Evolutionary conservation across 1,284 basidiomycete species (phyloP).

Genomic region (Retiboletus fuscus): DNA sequence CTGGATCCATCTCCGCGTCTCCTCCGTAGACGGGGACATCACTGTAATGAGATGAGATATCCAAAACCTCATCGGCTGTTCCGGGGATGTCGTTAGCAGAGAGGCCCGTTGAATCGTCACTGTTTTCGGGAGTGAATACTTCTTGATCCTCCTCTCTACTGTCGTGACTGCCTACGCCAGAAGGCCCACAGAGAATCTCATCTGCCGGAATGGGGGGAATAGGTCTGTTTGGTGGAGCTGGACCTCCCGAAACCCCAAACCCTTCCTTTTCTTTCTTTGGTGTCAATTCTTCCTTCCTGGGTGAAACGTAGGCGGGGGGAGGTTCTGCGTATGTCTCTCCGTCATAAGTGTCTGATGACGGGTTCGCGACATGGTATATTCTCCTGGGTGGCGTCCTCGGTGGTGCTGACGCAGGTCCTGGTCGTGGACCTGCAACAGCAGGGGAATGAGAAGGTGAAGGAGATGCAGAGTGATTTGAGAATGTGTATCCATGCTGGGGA

Average conservation of each 20-base stretch:
- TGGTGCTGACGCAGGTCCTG: conserved; percentile 31
- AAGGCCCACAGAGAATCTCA: conserved; percentile 19
- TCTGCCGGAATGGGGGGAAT: conserved; percentile 36
- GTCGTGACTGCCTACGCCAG: conserved; percentile 16
- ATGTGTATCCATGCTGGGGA: conserved; percentile 35
- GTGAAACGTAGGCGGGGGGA: conserved; percentile 58
- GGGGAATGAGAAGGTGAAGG: conserved; percentile 24
- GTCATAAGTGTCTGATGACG: conserved; percentile 46
- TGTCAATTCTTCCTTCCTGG: conserved; percentile 23
- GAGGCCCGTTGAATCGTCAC: neutral
- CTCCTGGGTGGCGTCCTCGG: conserved; percentile 51
- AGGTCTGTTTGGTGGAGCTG: conserved; percentile 33
- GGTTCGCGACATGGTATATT: conserved; percentile 56
- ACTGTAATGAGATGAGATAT: conserved; percentile 43
- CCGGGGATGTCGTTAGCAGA: conserved; percentile 33
- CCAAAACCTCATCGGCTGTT: conserved; percentile 44
- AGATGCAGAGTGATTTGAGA: conserved; percentile 32
- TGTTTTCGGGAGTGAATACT: neutral
- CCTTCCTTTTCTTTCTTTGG: conserved; percentile 41
- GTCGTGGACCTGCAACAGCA: conserved; percentile 14
- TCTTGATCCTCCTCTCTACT: conserved; percentile 19
- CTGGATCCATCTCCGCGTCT: conserved; percentile 21
- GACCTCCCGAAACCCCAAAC: neutral
- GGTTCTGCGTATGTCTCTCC: conserved; percentile 45
- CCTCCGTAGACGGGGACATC: conserved; percentile 19